Percentiles rank a stretch among this genome's conserved stretches.
Evolutionary conservation across 768 basidiomycete species (phyloP).

Genomic region (Tylopilus sp.): DNA sequence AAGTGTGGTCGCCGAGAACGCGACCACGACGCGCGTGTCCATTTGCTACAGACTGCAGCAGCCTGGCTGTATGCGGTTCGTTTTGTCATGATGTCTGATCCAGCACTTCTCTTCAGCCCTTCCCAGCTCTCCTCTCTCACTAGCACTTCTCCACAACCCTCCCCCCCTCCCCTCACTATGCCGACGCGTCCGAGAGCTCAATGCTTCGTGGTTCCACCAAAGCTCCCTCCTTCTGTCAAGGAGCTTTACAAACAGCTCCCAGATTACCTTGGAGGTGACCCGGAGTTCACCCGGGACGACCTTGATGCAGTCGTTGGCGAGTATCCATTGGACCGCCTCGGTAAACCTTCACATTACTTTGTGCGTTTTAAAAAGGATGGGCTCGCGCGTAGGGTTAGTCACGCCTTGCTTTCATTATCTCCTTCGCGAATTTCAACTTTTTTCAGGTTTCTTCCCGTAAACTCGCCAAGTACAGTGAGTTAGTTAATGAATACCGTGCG

Average conservation of each 20-base stretch:
- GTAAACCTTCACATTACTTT: slow-evolving; percentile 50
- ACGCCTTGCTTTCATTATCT: background rate
- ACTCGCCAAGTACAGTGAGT: slow-evolving; percentile 40
- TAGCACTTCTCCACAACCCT: slow-evolving; percentile 9
- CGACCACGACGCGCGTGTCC: slow-evolving; percentile 10
- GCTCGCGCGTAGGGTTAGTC: slow-evolving; percentile 54
- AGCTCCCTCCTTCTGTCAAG: slow-evolving; percentile 37
- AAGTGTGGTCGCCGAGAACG: background rate
- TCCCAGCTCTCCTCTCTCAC: slow-evolving; percentile 14
- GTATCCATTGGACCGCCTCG: slow-evolving; percentile 32
- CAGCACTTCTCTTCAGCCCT: slow-evolving; percentile 15
- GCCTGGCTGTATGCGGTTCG: background rate
- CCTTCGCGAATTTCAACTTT: slow-evolving; percentile 1
- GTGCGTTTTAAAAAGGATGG: slow-evolving; percentile 51
- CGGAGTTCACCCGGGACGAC: slow-evolving; percentile 29
- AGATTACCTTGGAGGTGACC: slow-evolving; percentile 33
- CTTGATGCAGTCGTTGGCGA: slow-evolving; percentile 59
- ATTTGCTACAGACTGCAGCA: background rate
- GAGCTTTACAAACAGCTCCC: slow-evolving; percentile 38
- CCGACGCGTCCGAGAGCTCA: slow-evolving; percentile 8
- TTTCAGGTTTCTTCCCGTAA: slow-evolving; percentile 41
- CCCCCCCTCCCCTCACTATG: slow-evolving; percentile 1
- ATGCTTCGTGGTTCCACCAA: slow-evolving; percentile 39
- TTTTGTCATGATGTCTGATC: slow-evolving; percentile 19
- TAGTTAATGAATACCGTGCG: slow-evolving; percentile 59